phyloP scores from a whole-genome alignment of 768 basidiomycete species.

The Steccherinum ochraceum region DNA sequence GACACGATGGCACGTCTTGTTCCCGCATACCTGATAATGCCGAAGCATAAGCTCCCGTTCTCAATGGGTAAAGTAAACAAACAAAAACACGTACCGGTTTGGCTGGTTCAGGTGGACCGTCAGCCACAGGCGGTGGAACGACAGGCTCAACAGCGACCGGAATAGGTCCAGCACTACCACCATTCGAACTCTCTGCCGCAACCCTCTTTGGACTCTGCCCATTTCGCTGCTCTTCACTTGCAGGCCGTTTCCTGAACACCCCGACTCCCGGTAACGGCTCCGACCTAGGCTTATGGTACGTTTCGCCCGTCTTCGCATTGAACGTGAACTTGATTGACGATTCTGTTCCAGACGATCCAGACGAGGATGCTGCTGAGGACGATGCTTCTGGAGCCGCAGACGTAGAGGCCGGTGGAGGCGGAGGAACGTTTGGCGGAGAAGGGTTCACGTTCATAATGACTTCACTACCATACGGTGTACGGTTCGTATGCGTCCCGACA shows the following conservation, averaged over 20 bases:
- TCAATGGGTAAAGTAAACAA: not conserved
- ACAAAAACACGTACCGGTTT: not conserved
- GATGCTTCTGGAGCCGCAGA: not conserved
- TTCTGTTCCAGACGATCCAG: not conserved
- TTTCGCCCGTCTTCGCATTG: conserved; percentile 8
- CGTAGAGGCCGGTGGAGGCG: not conserved
- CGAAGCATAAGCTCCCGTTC: too few relatives aligned
- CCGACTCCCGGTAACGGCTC: not conserved
- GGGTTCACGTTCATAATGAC: not conserved
- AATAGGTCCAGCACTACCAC: not conserved
- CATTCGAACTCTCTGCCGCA: not conserved
- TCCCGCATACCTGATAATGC: conserved; percentile 21
- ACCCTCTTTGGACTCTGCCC: not conserved
- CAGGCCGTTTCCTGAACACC: not conserved
- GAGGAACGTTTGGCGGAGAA: too few relatives aligned
- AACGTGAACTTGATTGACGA: conserved; percentile 6
- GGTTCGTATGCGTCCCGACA: not conserved
- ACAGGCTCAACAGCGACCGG: not conserved
- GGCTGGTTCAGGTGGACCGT: too few relatives aligned
- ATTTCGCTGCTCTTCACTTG: not conserved
- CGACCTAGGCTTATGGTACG: not conserved
- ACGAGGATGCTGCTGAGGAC: not conserved
- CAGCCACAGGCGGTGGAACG: too few relatives aligned
- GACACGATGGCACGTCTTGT: conserved; percentile 33
- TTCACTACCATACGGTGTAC: not conserved